A percentile compares a stretch with the other conserved stretches of the same genome.
Evolutionary conservation across 352 stramenopile species (phyloP).

Genomic region (Phytophthora boehmeriae): DNA sequence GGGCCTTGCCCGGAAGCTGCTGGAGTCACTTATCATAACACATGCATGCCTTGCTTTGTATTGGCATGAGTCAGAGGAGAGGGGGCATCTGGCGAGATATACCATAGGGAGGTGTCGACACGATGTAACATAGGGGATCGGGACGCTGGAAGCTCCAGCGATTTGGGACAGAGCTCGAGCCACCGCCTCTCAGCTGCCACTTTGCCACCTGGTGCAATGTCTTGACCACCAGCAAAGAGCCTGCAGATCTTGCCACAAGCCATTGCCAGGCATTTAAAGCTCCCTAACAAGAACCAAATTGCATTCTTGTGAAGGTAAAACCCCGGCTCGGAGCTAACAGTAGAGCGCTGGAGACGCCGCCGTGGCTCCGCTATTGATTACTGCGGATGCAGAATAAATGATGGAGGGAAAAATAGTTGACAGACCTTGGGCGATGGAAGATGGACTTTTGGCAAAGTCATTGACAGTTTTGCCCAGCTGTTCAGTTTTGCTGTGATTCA

Average conservation of each 20-base stretch:
- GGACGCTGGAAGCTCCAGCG: not conserved
- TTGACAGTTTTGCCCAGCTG: conserved; percentile 4
- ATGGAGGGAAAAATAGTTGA: too few species aligned
- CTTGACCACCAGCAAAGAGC: not conserved
- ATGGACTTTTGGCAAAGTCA: not conserved
- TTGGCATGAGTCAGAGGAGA: conserved; percentile 5
- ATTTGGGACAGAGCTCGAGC: not conserved
- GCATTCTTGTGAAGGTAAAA: not conserved
- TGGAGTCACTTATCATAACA: conserved; percentile 1
- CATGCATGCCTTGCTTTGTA: conserved; percentile 5
- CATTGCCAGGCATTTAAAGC: not conserved
- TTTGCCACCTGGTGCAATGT: not conserved
- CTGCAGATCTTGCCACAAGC: too few species aligned
- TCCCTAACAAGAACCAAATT: not conserved
- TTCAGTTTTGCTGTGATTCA: conserved; percentile 4
- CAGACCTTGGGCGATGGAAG: too few species aligned
- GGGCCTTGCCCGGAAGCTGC: too few species aligned
- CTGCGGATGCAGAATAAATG: not conserved
- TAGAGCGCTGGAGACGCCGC: too few species aligned
- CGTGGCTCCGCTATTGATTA: too few species aligned
- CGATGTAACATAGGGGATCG: not conserved
- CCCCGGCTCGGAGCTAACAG: too few species aligned
- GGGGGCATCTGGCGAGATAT: conserved; percentile 6
- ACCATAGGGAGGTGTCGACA: conserved; percentile 20
- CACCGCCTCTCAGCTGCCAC: conserved; percentile 1